These are phyloP conservation scores for Fomitiporia mediterranea DNA, from an alignment of 1,284 basidiomycete genomes.

Conservation along the genomic window DNA sequence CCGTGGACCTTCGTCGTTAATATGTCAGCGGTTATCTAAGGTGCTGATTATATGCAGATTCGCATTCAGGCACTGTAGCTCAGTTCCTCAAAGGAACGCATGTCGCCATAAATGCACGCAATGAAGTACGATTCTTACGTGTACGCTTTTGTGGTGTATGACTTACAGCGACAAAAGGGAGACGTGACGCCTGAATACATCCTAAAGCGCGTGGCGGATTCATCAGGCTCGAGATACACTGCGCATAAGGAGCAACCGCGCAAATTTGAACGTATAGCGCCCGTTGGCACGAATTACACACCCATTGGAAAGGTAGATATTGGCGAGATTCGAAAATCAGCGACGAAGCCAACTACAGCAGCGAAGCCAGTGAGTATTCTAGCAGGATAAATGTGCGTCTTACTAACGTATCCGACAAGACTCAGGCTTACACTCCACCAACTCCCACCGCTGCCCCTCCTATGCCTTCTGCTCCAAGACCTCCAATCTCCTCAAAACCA, in stretches of 20 bases:
- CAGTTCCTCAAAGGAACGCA: constrained; percentile 83
- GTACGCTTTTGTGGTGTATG: background rate
- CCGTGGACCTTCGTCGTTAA: constrained; percentile 21
- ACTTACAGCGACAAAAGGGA: constrained; percentile 38
- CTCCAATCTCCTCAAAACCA: constrained; percentile 41
- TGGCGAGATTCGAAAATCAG: constrained; percentile 48
- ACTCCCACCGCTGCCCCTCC: constrained; percentile 34
- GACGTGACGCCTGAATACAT: constrained; percentile 80
- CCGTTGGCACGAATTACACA: constrained; percentile 68
- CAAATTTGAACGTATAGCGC: constrained; percentile 64
- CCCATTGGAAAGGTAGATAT: constrained; percentile 72
- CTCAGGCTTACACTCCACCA: constrained; percentile 30
- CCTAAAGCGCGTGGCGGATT: constrained; percentile 84
- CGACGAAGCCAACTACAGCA: constrained; percentile 29
- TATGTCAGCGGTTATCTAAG: background rate
- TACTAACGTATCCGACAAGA: constrained; percentile 21
- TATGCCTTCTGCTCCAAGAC: constrained; percentile 37
- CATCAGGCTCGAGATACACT: constrained; percentile 91
- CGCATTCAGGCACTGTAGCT: constrained; percentile 80
- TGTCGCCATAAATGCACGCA: constrained; percentile 87
- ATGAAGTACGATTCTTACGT: constrained; percentile 57
- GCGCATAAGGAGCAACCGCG: constrained; percentile 63
- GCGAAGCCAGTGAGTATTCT: constrained; percentile 24
- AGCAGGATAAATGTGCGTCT: background rate
- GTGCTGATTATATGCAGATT: constrained; percentile 37